Evolutionary conservation across 148 eudicot species (phyloP).

Genomic region (Pouteria glomerata): DNA sequence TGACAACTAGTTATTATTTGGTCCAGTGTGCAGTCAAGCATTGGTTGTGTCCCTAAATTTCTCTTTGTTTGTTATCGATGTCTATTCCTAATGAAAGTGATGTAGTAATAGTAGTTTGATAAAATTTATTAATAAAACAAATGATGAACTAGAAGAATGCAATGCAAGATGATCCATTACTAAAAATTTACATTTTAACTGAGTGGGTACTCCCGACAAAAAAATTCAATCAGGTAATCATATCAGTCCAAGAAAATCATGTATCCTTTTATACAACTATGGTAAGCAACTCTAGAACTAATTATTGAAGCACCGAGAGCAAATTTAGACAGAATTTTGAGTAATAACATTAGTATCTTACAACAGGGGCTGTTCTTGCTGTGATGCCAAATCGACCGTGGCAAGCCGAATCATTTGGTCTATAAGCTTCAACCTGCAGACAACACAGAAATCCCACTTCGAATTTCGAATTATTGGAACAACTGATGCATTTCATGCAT

Average conservation of each 20-base stretch:
- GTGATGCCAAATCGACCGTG: slow-evolving; percentile 87
- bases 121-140: no score
- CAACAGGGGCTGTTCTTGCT: slow-evolving; percentile 89
- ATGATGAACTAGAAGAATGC: no score
- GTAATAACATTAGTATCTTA: slow-evolving; percentile 24
- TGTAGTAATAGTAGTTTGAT: no score
- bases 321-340: no score
- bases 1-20: no score
- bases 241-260: background rate
- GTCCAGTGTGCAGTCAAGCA: no score
- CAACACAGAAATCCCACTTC: background rate
- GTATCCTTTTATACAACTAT: background rate
- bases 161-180: background rate
- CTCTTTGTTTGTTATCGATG: no score
- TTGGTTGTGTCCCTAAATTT: no score
- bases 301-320: background rate
- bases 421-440: slow-evolving; percentile 91
- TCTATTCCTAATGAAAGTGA: no score
- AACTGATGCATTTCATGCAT: background rate
- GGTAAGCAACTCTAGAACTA: background rate
- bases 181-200: background rate
- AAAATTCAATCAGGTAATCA: background rate
- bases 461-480: background rate
- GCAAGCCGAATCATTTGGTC: slow-evolving; percentile 89
- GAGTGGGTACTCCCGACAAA: background rate